A percentile compares a stretch with the other conserved stretches of the same genome.
Conservation (phyloP, 2,329 filamentous ascomycete genomes). For the Hypoxylon sp. region DNA sequence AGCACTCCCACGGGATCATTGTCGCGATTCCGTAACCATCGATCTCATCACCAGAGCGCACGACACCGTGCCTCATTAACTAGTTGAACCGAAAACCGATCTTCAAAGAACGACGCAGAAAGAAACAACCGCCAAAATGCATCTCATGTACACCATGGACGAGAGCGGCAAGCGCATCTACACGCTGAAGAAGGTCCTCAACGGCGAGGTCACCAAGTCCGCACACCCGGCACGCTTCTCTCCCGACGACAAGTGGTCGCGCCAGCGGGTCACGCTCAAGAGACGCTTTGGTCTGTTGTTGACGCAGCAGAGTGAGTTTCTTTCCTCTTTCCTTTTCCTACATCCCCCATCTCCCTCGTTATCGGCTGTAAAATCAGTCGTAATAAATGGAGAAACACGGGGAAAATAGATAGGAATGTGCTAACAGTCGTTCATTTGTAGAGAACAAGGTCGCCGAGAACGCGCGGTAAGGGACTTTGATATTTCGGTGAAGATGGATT, state of each 20-base stretch:
- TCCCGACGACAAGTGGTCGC: constrained; percentile 98
- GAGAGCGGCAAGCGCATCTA: constrained; percentile 88
- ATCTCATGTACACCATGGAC: constrained; percentile 87
- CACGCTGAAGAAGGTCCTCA: constrained; percentile 91
- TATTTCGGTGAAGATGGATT: background rate
- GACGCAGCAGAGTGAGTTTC: constrained; percentile 77
- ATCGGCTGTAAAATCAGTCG: too few species aligned
- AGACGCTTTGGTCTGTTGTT: constrained; percentile 90
- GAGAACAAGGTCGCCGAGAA: constrained; percentile 55
- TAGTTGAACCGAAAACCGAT: background rate
- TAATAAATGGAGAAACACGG: too few species aligned
- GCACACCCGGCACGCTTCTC: constrained; percentile 97
- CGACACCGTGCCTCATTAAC: background rate
- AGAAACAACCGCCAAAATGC: constrained; percentile 59
- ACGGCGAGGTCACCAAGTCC: constrained; percentile 91
- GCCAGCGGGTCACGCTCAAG: constrained; percentile 95
- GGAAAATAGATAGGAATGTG: background rate
- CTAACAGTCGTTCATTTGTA: constrained; percentile 34
- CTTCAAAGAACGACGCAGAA: background rate
- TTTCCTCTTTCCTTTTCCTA: constrained; percentile 10
- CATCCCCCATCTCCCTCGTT: background rate
- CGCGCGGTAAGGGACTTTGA: constrained; percentile 34
- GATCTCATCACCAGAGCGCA: background rate
- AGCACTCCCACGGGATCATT: background rate
- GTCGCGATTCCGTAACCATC: background rate